Base-by-base conservation (phyloP, 2,329 filamentous ascomycete genomes). In the Coleophoma eucalyptorum region DNA sequence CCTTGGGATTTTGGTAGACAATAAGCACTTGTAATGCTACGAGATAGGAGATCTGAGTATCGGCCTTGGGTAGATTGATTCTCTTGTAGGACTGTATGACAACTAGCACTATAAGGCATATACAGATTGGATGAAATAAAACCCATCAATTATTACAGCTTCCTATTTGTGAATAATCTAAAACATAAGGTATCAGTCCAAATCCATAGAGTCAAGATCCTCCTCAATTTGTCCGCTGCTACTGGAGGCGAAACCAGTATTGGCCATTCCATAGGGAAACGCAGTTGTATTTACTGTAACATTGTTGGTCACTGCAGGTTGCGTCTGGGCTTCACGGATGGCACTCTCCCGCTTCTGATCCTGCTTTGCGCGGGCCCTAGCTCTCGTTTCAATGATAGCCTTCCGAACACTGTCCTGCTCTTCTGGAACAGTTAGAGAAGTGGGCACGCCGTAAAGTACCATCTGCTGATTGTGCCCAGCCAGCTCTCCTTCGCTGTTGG, bases 361-460 rank as follows among this genome's bases (percentile, higher is more conserved):
- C 62, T 83, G 80, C 65, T 71, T 75, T 58, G 88, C 82, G 48
- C 88, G 74, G 33, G 83, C 76, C 49, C 90, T 78, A 43, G 80
- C 80, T 48, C 90, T 79, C 2, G 89, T 83, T 67, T 96, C 92
- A 48, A 93, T 75, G 57, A 97, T 91, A 8, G 90, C 90, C 67
- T 86, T 90, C 53, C 90, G 79, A 55, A 96, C 89, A 55, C 80
- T 86, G 66, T 93, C 87, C 31, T 86, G 78, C 57, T 89, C 85
- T 65, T 84, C 79, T 1, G 90, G 84, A 18, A 96, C 80, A 0
- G 83, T 86, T 57, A 97, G 69, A 15, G 89, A 91, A 44, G 78
- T 77, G 6, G 92, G 91, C 46, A 94, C 83, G 55, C 78, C 81
- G 70, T 97, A 97, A 35, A 97, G 80, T 15, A 99, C 87, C 55